phyloP scores from a whole-genome alignment of 148 eudicot species.

The Amaranthus hypochondriacus region DNA sequence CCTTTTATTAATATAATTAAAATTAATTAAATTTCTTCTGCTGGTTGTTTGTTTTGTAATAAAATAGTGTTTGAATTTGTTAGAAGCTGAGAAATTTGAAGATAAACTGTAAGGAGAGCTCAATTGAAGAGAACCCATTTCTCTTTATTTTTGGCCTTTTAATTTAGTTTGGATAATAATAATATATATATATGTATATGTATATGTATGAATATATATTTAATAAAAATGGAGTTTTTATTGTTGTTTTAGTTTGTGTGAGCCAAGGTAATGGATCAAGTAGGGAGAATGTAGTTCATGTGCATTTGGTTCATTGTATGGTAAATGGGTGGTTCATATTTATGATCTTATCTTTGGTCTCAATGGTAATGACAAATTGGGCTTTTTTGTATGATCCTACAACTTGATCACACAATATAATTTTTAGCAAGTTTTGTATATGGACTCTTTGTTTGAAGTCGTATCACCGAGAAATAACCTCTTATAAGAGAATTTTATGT shows the following conservation, averaged over 20 bases:
- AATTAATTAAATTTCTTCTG: neutral
- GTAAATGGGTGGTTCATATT: conserved; percentile 43
- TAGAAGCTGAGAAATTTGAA: conserved; percentile 36
- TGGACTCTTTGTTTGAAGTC: too few relatives aligned
- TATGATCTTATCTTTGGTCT: conserved; percentile 35
- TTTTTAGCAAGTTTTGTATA: too few relatives aligned
- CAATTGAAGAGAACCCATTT: conserved; percentile 33
- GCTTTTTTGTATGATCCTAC: too few relatives aligned
- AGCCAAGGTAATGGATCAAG: neutral
- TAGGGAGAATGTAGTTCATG: neutral
- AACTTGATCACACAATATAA: too few relatives aligned
- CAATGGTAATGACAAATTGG: neutral
- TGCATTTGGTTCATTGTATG: neutral
- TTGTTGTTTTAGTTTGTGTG: neutral
- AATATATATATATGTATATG: neutral
- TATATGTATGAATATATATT: neutral
- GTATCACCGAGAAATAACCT: too few relatives aligned
- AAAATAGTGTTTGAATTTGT: conserved; percentile 24
- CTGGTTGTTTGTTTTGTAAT: conserved; percentile 6
- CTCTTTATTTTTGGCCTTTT: conserved; percentile 30
- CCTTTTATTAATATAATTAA: neutral
- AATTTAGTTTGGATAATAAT: neutral
- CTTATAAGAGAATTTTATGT: too few relatives aligned
- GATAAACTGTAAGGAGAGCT: conserved; percentile 32
- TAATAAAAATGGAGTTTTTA: neutral